Evolutionary conservation across 345 rosid species (phyloP).

Genomic region (Eucalyptus paniculata): DNA sequence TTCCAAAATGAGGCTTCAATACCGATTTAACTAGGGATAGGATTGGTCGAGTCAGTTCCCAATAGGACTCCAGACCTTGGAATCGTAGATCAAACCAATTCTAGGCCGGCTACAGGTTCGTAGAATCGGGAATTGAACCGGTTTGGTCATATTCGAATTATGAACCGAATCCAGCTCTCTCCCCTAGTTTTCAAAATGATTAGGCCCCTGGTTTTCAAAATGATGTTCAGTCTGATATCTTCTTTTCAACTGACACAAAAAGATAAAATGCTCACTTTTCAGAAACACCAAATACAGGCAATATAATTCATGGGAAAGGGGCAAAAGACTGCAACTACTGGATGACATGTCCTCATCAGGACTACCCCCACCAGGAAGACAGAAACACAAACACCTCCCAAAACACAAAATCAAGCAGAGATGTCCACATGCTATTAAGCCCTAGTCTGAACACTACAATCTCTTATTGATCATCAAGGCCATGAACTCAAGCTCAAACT

Average conservation of each 20-base stretch:
- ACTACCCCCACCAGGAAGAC: neutral
- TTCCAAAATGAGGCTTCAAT: neutral
- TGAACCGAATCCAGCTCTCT: neutral
- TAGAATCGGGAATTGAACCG: rapidly evolving
- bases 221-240: neutral
- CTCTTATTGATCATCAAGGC: neutral
- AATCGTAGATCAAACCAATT: rapidly evolving
- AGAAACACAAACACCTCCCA: neutral
- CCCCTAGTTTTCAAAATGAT: neutral
- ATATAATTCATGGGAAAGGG: neutral
- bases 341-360: neutral
- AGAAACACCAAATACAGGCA: neutral
- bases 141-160: rapidly evolving
- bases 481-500: neutral
- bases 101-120: neutral
- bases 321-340: neutral
- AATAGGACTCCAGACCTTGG: rapidly evolving
- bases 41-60: rapidly evolving
- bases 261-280: neutral
- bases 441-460: neutral
- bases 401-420: neutral
- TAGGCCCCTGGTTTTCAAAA: neutral
- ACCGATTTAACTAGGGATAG: rapidly evolving
- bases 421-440: neutral
- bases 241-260: neutral